phyloP scores from a whole-genome alignment of 75 land plant species.

The Larix kaempferi region DNA sequence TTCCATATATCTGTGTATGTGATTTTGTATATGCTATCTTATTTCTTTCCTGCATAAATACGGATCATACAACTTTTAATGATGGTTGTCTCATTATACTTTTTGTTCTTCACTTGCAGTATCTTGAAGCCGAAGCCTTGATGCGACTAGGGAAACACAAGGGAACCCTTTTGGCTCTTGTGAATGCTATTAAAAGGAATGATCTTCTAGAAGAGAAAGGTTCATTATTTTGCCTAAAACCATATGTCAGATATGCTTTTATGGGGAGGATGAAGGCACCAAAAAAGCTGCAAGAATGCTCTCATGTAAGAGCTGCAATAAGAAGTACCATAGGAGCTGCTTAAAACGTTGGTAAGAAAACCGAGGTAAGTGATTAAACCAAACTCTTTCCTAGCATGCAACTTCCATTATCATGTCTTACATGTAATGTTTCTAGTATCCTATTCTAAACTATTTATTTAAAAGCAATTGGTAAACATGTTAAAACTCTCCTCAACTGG shows the following conservation, averaged over 20 bases:
- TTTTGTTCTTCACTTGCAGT: not conserved
- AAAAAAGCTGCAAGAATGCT: conserved; percentile 75
- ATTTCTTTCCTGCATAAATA: no score
- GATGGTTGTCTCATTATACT: no score
- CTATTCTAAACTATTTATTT: not conserved
- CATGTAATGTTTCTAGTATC: not conserved
- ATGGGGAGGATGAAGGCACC: conserved; percentile 80
- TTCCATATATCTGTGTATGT: no score
- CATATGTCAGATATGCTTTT: conserved; percentile 78
- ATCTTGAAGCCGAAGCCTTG: not conserved
- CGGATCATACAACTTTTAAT: no score
- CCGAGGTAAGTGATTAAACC: conserved; percentile 48
- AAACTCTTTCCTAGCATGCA: not conserved
- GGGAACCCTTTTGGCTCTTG: conserved; percentile 20
- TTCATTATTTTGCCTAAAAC: conserved; percentile 46
- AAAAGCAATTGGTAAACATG: not conserved
- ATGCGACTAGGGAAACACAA: conserved; percentile 3
- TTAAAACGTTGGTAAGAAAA: conserved; percentile 79
- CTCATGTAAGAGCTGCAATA: conserved; percentile 73
- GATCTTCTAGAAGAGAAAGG: conserved; percentile 41
- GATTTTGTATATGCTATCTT: no score
- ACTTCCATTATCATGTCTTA: not conserved
- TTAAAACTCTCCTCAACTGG: not conserved
- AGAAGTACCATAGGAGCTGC: conserved; percentile 88
- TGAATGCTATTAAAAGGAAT: conserved; percentile 11